Conservation (phyloP, 805 yeast species). For the Huiozyma naganishii region DNA sequence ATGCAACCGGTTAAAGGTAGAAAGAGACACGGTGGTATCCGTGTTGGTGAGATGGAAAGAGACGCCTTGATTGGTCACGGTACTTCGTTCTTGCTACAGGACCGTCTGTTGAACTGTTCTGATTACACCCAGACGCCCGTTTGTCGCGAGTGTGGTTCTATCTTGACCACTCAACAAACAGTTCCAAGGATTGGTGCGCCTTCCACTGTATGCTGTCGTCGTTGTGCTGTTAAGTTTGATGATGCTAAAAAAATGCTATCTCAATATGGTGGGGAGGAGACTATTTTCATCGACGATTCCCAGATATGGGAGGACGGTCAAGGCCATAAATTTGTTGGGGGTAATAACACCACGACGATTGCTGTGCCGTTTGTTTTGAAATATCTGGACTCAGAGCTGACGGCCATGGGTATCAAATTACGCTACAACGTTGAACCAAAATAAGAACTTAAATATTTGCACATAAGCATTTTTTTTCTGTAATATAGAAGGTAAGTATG, state of each 20-base stretch:
- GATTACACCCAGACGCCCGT: conserved; percentile 88
- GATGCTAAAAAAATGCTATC: conserved; percentile 35
- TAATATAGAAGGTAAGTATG: too few species aligned
- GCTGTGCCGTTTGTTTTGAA: conserved; percentile 95
- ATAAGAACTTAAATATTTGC: conserved; percentile 7
- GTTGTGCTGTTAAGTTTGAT: conserved; percentile 71
- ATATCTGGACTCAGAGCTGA: conserved; percentile 86
- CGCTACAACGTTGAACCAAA: conserved; percentile 74
- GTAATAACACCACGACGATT: conserved; percentile 85
- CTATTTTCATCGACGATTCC: conserved; percentile 47
- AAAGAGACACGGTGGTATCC: conserved; percentile 97
- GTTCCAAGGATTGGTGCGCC: conserved; percentile 84
- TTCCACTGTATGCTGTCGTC: conserved; percentile 76
- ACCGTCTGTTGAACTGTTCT: conserved; percentile 86
- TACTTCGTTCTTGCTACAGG: conserved; percentile 88
- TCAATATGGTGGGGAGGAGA: conserved; percentile 23
- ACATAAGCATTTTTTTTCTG: too few species aligned
- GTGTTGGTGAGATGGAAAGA: conserved; percentile 99
- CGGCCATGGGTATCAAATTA: conserved; percentile 96
- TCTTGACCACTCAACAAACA: conserved; percentile 78
- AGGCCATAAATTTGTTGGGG: conserved; percentile 85
- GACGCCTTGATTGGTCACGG: conserved; percentile 99
- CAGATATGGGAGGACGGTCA: conserved; percentile 96
- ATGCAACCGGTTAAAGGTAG: conserved; percentile 99
- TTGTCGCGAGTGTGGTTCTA: conserved; percentile 89